Percentiles rank a stretch among this genome's conserved stretches.
phyloP scores from a whole-genome alignment of 2,329 filamentous ascomycete genomes.

The Cercospora citrullina region DNA sequence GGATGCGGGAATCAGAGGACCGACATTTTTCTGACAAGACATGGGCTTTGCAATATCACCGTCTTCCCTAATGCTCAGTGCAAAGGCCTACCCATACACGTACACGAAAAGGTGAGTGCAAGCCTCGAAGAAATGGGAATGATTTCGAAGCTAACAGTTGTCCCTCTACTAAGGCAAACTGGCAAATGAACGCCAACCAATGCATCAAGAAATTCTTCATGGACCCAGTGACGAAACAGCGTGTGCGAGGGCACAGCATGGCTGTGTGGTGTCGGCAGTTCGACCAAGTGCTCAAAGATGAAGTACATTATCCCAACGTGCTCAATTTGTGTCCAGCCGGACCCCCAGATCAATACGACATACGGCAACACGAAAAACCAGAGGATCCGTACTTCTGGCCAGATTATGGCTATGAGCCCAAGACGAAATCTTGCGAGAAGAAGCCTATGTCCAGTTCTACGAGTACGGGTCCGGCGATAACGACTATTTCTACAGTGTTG shows the following conservation, averaged over 20 bases:
- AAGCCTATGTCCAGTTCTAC: background rate
- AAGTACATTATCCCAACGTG: background rate
- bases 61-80: conserved; percentile 1
- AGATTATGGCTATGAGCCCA: conserved; percentile 1
- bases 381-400: conserved; percentile 2
- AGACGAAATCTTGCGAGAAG: conserved; percentile 2
- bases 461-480: background rate
- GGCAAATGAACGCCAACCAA: conserved; percentile 3
- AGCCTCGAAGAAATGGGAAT: background rate
- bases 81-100: background rate
- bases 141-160: background rate
- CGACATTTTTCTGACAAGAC: conserved; percentile 5
- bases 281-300: background rate
- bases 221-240: background rate
- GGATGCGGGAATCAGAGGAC: conserved; percentile 8
- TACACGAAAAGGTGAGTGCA: background rate
- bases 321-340: conserved; percentile 6
- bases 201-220: conserved; percentile 3
- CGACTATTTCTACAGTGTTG: conserved; percentile 8
- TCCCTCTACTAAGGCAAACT: background rate
- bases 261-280: background rate
- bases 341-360: conserved; percentile 1
- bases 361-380: background rate
- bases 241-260: background rate
- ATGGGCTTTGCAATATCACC: background rate